Conservation (phyloP, 441 rosid genomes). For the Arabidopsis lyrata region DNA sequence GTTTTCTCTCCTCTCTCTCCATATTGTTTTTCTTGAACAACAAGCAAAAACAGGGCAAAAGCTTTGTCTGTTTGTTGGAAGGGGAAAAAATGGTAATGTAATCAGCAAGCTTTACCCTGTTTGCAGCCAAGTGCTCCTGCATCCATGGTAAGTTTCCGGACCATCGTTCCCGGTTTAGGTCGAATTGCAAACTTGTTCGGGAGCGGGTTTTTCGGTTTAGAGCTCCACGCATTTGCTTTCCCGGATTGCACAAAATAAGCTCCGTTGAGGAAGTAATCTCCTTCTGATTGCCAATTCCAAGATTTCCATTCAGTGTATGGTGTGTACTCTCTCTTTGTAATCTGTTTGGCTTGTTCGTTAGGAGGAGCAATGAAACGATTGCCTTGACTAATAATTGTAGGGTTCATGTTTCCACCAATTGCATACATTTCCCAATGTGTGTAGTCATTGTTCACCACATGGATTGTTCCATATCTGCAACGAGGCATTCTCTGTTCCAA, state of each 20-base stretch:
- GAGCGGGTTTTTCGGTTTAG: constrained; percentile 39
- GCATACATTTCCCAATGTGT: constrained; percentile 87
- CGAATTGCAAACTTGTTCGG: constrained; percentile 38
- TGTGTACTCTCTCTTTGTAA: constrained; percentile 58
- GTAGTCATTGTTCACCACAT: constrained; percentile 91
- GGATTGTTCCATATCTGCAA: constrained; percentile 64
- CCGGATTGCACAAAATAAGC: constrained; percentile 55
- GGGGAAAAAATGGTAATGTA: constrained; percentile 23
- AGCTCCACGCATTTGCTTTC: constrained; percentile 39
- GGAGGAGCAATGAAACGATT: constrained; percentile 84
- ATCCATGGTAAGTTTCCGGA: constrained; percentile 47
- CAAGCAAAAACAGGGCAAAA: constrained; percentile 21
- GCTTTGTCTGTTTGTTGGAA: constrained; percentile 23
- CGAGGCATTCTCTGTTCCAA: constrained; percentile 77
- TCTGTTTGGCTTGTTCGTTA: constrained; percentile 47
- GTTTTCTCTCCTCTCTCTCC: neutral
- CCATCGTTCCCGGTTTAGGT: constrained; percentile 52
- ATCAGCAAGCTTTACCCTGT: constrained; percentile 45
- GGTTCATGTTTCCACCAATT: constrained; percentile 74
- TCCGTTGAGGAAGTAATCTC: constrained; percentile 57
- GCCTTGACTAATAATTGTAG: constrained; percentile 88
- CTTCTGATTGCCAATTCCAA: constrained; percentile 60
- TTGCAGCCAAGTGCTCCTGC: constrained; percentile 52
- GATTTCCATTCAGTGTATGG: constrained; percentile 46
- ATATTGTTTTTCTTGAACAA: constrained; percentile 11